Conservation (phyloP, 2,329 filamentous ascomycete species). For the Gyromitra esculenta region DNA sequence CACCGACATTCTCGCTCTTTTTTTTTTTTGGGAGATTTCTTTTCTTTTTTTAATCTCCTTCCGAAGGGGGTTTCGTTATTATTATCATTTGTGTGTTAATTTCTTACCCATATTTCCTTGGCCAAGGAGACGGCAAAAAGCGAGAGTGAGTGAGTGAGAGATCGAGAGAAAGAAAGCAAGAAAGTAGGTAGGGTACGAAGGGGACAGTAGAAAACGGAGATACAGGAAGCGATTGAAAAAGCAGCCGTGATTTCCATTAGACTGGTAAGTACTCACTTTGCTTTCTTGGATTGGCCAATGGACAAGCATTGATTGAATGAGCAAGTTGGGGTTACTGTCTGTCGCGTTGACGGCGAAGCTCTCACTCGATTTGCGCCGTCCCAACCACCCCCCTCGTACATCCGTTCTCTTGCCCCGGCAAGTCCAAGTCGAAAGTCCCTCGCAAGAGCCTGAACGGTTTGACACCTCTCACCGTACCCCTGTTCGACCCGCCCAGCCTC, state of each 20-base stretch:
- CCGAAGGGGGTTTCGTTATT: conserved; percentile 41
- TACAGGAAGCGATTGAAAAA: conserved; percentile 48
- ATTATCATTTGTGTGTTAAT: conserved; percentile 49
- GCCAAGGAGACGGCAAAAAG: conserved; percentile 42
- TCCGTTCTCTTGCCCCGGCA: conserved; percentile 43
- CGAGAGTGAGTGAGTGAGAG: conserved; percentile 31
- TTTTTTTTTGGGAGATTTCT: conserved; percentile 17
- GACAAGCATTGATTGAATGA: conserved; percentile 25
- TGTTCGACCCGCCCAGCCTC: conserved; percentile 52
- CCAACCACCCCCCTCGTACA: conserved; percentile 42
- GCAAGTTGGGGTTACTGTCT: conserved; percentile 28
- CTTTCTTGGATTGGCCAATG: conserved; percentile 41
- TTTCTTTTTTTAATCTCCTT: conserved; percentile 39
- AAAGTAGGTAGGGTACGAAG: conserved; percentile 33
- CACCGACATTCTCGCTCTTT: conserved; percentile 49
- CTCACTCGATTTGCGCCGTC: conserved; percentile 45
- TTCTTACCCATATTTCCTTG: conserved; percentile 46
- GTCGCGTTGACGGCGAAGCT: conserved; percentile 42
- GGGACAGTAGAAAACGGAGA: conserved; percentile 32
- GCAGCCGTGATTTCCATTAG: conserved; percentile 42
- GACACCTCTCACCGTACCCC: conserved; percentile 54
- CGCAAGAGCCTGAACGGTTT: conserved; percentile 51
- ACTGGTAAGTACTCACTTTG: conserved; percentile 49
- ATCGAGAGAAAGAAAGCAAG: conserved; percentile 40
- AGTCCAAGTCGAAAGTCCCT: conserved; percentile 52